These are phyloP conservation scores for Setomelanomma holmii DNA, from an alignment of 2,329 filamentous ascomycete genomes.

Conservation along the genomic window DNA sequence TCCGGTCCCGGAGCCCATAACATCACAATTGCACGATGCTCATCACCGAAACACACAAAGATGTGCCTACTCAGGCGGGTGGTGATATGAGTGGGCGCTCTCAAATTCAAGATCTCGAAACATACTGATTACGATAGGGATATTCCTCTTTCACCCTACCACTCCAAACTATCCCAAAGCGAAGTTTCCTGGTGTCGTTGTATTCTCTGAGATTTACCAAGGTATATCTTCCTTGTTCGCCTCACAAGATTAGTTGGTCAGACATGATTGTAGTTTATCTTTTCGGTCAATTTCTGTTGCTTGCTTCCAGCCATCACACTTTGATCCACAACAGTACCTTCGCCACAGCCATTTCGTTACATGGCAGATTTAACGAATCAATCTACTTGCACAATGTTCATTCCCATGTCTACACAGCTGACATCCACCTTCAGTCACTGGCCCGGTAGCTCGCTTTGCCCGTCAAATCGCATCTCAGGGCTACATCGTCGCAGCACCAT, in stretches of 20 bases:
- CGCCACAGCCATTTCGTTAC: too few species aligned
- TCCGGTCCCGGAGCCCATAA: constrained; percentile 1
- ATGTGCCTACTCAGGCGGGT: constrained; percentile 66
- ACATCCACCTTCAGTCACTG: constrained; percentile 66
- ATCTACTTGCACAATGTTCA: too few species aligned
- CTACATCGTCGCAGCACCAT: constrained; percentile 90
- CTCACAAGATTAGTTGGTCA: too few species aligned
- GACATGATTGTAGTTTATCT: too few species aligned
- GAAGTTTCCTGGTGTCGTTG: constrained; percentile 84
- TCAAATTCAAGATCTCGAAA: too few species aligned
- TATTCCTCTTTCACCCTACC: constrained; percentile 87
- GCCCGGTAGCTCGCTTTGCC: constrained; percentile 86
- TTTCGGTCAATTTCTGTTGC: neutral
- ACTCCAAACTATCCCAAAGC: constrained; percentile 87
- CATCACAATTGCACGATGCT: constrained; percentile 54
- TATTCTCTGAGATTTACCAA: constrained; percentile 97
- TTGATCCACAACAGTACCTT: too few species aligned
- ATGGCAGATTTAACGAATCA: too few species aligned
- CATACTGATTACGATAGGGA: constrained; percentile 61
- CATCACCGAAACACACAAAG: constrained; percentile 64
- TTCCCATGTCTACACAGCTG: neutral
- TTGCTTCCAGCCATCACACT: too few species aligned
- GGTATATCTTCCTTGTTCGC: constrained; percentile 57
- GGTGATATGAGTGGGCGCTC: constrained; percentile 68
- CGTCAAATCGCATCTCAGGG: constrained; percentile 91